Base-by-base conservation (phyloP, 768 basidiomycete genomes). In the Rickenella mellea region DNA sequence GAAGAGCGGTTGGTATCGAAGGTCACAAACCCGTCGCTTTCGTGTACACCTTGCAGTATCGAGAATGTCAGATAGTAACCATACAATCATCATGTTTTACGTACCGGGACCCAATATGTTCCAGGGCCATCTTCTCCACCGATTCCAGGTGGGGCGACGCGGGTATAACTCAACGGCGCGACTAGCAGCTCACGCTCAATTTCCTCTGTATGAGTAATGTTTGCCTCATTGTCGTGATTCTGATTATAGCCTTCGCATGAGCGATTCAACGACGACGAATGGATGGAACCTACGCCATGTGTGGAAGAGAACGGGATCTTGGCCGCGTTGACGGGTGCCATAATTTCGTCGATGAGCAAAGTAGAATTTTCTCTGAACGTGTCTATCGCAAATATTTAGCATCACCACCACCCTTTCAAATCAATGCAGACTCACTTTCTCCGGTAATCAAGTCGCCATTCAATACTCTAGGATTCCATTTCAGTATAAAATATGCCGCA, bases 361-460 rank as follows among this genome's bases (percentile, higher is more conserved):
- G 83, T 85, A 0, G 80, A 71, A 48, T 86, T 86, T 46, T 82
- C 72, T 36, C 63, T 49, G 55, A 67, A 68, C 2, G 81, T 78
- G 47, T 81, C 80, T 82, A 27, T 2, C 6, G 33, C 26, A 37
- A 41, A 41, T 22, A 20, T 26, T 24, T 15, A 38, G 24, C 42
- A 21, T 9, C 9, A 37, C 15, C 33, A n/a, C 10, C 22, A 46
- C 26, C 12, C 15, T 40, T 27, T 15, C 45, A 15, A 21, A 27
- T 25, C 27, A 30, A 15, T 27, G 10, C 4, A 14, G 19, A 48
- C 68, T 14, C 43, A 79, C 80, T 71, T 60, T 83, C 81, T 20
- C 81, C 83, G 0, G 81, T 85, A 27, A 84, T 78, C 43, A 83
- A 59, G 51, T 86, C 83, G 1, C 83, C 83, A 51, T 84, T 83